Conservation (phyloP, 768 basidiomycete genomes). For the Mycena crocata region DNA sequence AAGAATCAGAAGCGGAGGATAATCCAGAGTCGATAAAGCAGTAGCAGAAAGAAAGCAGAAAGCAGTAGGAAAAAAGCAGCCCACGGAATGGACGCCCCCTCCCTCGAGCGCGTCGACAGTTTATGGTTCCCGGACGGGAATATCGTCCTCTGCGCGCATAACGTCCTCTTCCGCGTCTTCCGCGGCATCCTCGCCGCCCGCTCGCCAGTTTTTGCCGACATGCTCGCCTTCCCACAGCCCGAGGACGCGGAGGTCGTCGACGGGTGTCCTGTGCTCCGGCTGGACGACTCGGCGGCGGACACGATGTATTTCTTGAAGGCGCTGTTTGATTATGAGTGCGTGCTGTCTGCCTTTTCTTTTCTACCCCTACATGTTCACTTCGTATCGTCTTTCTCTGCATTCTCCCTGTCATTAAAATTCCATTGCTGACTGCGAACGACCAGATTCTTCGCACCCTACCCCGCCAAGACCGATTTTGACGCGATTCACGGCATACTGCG, state of each 20-base stretch:
- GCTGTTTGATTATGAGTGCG: conserved; percentile 34
- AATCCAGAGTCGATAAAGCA: neutral
- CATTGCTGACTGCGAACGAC: neutral
- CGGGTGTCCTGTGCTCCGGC: conserved; percentile 27
- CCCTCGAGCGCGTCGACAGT: conserved; percentile 29
- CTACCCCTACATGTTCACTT: neutral
- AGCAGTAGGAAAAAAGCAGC: neutral
- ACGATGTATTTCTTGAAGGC: conserved; percentile 35
- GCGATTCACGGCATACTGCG: conserved; percentile 32
- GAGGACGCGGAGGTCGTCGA: conserved; percentile 28
- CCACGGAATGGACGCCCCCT: conserved; percentile 11
- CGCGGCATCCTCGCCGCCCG: conserved; percentile 27
- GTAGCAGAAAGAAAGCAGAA: no score
- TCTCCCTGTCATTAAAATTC: neutral
- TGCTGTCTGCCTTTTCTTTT: neutral
- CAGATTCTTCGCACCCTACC: conserved; percentile 35
- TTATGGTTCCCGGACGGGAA: conserved; percentile 33
- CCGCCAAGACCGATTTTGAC: conserved; percentile 30
- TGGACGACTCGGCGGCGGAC: conserved; percentile 34
- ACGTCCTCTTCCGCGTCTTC: conserved; percentile 32
- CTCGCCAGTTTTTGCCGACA: conserved; percentile 30
- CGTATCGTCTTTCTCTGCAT: no score
- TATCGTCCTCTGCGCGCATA: conserved; percentile 25
- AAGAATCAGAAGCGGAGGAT: neutral
- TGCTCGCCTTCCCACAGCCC: conserved; percentile 22